Evolutionary conservation across 345 rosid genomes (phyloP).

Genomic region (Dipteronia dyeriana): DNA sequence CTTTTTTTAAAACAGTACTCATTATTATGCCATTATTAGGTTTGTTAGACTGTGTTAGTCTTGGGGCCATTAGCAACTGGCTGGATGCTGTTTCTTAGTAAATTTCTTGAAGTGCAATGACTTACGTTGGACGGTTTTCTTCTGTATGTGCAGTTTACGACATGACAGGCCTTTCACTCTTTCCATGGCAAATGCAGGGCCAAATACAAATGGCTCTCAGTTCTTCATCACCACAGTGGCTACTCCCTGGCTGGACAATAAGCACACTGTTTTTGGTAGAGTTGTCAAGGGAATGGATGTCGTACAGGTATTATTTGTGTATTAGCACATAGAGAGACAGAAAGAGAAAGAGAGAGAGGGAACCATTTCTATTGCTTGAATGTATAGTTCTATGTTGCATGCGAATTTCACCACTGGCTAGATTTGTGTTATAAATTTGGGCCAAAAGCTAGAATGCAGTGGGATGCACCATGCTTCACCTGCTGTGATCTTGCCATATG

Average conservation of each 20-base stretch:
- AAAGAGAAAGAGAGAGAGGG: not conserved
- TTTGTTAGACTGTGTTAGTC: not conserved
- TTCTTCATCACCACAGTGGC: conserved; percentile 96
- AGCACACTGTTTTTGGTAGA: conserved; percentile 96
- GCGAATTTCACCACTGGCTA: not conserved
- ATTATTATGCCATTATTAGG: not conserved
- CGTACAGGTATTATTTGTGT: conserved; percentile 67
- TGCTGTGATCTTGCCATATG: too few species aligned
- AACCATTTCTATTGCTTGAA: not conserved
- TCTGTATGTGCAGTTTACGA: conserved; percentile 62
- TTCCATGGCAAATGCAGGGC: conserved; percentile 96
- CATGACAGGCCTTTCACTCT: conserved; percentile 95
- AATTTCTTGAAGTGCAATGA: not conserved
- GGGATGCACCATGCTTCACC: too few species aligned
- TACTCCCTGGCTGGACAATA: conserved; percentile 97
- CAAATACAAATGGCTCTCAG: conserved; percentile 90
- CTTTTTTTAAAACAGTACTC: too few species aligned
- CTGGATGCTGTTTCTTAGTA: not conserved
- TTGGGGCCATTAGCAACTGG: not conserved
- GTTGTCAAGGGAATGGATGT: conserved; percentile 96
- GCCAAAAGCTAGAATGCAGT: too few species aligned
- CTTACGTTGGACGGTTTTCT: conserved; percentile 15
- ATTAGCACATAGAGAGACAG: not conserved
- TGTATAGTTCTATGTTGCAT: not conserved
- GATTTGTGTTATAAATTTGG: not conserved